Percentiles rank a stretch among this genome's conserved stretches.
Evolutionary conservation across 1,284 basidiomycete genomes (phyloP).

Genomic region (Malassezia arunalokei): DNA sequence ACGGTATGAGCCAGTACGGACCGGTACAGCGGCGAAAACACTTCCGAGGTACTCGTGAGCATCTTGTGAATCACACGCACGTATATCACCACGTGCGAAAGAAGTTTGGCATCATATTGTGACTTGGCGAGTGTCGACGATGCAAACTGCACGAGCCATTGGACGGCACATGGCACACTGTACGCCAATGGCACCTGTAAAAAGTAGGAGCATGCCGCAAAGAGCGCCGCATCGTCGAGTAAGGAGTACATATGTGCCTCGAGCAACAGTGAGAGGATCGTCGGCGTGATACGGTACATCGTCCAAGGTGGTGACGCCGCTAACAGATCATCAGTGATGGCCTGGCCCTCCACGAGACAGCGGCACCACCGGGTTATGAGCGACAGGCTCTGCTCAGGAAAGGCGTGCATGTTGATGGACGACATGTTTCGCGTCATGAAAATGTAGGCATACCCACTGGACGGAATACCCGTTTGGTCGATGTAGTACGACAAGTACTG

Average conservation of each 20-base stretch:
- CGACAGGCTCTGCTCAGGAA: not conserved
- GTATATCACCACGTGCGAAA: not conserved
- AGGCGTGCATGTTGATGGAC: not conserved
- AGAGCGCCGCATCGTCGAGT: not conserved
- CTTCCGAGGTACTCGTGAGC: not conserved
- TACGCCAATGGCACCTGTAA: constrained; percentile 4
- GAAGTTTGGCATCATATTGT: not conserved
- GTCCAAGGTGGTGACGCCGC: constrained; percentile 7
- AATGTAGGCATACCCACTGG: not conserved
- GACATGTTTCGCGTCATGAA: not conserved
- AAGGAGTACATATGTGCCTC: not conserved
- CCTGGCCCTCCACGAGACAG: not conserved
- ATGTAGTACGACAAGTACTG: not conserved
- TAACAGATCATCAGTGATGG: not conserved
- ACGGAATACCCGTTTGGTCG: not conserved
- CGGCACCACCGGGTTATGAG: constrained; percentile 6
- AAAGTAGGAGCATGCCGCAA: constrained; percentile 6
- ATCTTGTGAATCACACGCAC: constrained; percentile 1
- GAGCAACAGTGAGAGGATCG: not conserved
- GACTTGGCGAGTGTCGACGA: not conserved
- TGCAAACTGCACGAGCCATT: constrained; percentile 3
- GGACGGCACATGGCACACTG: not conserved
- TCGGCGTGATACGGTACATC: not conserved
- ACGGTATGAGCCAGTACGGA: not conserved
- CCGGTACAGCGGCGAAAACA: not conserved